phyloP scores from a whole-genome alignment of 768 basidiomycete genomes.

The Leccinum arenicola region DNA sequence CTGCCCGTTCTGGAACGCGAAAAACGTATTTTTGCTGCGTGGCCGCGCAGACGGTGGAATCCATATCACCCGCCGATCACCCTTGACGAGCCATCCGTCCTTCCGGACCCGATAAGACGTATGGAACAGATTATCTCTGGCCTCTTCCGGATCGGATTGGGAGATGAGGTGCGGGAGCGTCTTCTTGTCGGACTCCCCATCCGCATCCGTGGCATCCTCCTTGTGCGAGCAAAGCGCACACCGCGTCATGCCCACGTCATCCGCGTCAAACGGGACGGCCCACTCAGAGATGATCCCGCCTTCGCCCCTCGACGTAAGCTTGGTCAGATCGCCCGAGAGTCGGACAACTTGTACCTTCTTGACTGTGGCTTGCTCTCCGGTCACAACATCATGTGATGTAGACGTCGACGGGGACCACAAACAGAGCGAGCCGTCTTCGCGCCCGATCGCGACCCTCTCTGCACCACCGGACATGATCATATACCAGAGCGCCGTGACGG shows the following conservation, averaged over 20 bases:
- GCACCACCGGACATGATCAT: not conserved
- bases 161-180: slow-evolving; percentile 6
- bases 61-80: slow-evolving; percentile 18
- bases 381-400: slow-evolving; percentile 7
- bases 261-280: slow-evolving; percentile 5
- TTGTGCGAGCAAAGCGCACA: not conserved
- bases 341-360: slow-evolving; percentile 4
- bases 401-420: slow-evolving; percentile 19
- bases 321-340: slow-evolving; percentile 11
- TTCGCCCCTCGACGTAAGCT: slow-evolving; percentile 5
- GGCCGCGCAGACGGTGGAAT: slow-evolving; percentile 3
- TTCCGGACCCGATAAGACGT: slow-evolving; percentile 16
- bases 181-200: not conserved
- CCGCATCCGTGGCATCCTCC: too few species aligned
- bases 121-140: slow-evolving; percentile 2
- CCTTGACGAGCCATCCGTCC: slow-evolving; percentile 21
- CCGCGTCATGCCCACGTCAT: not conserved
- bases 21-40: slow-evolving; percentile 3
- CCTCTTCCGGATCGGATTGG: slow-evolving; percentile 9
- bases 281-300: slow-evolving; percentile 8
- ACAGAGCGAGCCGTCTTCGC: slow-evolving; percentile 15
- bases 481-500: slow-evolving; percentile 22
- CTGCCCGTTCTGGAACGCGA: slow-evolving; percentile 7
- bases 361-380: slow-evolving; percentile 1
- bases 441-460: slow-evolving; percentile 12